Evolutionary conservation across 148 eudicot species (phyloP), one percentile per base, ranked within the genome.

Genomic region (Polygonum maritimum): DNA sequence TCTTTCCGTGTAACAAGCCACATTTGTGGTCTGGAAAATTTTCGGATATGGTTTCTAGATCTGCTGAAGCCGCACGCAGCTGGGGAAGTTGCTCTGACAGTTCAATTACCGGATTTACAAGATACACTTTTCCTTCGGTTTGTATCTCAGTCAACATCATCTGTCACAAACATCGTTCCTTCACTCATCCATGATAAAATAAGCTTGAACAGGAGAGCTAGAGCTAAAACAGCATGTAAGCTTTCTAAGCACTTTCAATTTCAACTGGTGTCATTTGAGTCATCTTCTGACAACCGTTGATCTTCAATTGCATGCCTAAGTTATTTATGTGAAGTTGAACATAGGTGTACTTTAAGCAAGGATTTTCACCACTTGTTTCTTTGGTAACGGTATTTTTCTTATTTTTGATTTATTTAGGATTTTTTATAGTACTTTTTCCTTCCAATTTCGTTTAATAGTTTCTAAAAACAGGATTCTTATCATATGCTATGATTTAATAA

Each of bases 51-150:
- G 80, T 75, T 76, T 87, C 87, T 60, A 88, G 79, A 49, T 95
- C 99, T 79, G 92, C 91, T 54, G 92, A 80, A 77, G 92, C 99
- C 74, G 94, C 96, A 79, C 91, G 99, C 71, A 95, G 94, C 81
- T 89, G 96, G 51, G 99, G 99, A 48, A 92, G 85, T 72, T 86
- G 96, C 84, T 92, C 97, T 49, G 99, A 92, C 75, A 84, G 88
- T 52, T 84, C 92, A 62, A 95, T 90, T 57, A 90, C 83, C 3
- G 96, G 97, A 79, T 95, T 92, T 38, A 95, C 99, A 21, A 95
- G 73, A 77, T 88, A 95, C 19, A 90, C 87, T 87, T 87, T 92
- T 60, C 99, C 99, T 57, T 96, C 97, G 1, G 49, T 76, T 84
- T 81, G 84, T 74, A 95, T 76, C 79, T 95, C 99, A 69, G 79